Evolutionary conservation across 495 filamentous ascomycete genomes (phyloP).

Genomic region (Neurospora sp.): DNA sequence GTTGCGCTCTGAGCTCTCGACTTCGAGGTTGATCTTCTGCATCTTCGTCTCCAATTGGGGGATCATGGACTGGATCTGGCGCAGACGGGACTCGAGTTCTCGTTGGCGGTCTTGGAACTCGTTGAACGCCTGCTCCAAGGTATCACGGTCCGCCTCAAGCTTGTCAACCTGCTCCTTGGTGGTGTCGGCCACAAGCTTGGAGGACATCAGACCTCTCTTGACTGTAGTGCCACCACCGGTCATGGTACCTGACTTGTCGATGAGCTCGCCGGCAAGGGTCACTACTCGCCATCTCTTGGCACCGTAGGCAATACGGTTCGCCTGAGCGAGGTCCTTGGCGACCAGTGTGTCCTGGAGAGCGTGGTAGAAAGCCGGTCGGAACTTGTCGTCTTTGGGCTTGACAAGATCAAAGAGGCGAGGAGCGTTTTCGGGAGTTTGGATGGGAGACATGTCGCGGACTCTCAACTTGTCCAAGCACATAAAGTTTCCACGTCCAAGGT

Average conservation of each 20-base stretch:
- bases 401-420: conserved; percentile 90
- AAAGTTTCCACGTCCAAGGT: conserved; percentile 93
- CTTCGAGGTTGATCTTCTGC: conserved; percentile 83
- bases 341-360: conserved; percentile 90
- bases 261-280: conserved; percentile 87
- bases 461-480: conserved; percentile 86
- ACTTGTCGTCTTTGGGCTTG: conserved; percentile 75
- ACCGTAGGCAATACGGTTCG: conserved; percentile 93
- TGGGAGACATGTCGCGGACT: conserved; percentile 59
- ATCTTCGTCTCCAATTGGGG: conserved; percentile 81
- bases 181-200: conserved; percentile 76
- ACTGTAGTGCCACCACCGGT: conserved; percentile 86
- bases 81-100: conserved; percentile 61
- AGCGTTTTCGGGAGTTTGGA: conserved; percentile 84
- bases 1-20: conserved; percentile 78
- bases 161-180: conserved; percentile 80
- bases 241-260: conserved; percentile 97
- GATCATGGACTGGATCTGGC: conserved; percentile 67
- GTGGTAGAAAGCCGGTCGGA: conserved; percentile 88
- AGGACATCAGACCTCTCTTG: conserved; percentile 88
- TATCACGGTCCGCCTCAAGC: conserved; percentile 77
- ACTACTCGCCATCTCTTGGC: conserved; percentile 90
- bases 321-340: conserved; percentile 83
- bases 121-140: conserved; percentile 68
- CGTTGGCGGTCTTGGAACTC: conserved; percentile 71